Conservation (phyloP, 129 eudicot species). For the Flaveria linearis region DNA sequence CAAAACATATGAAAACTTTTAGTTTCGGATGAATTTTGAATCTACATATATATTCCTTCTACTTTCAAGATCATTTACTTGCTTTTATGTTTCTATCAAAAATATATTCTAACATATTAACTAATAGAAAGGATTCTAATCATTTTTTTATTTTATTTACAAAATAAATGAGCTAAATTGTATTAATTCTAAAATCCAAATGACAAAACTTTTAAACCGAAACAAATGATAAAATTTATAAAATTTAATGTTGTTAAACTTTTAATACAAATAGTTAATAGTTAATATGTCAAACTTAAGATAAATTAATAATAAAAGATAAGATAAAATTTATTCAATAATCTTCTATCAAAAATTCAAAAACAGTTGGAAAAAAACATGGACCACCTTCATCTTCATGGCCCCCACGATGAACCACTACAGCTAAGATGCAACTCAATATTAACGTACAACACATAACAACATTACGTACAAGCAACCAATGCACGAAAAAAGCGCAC, state of each 20-base stretch:
- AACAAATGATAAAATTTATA: no score
- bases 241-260: no score
- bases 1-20: conserved; percentile 4
- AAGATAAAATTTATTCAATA: background rate
- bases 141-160: no score
- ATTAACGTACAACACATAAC: background rate
- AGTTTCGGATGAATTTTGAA: background rate
- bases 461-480: background rate
- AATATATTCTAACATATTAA: no score
- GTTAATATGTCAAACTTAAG: no score
- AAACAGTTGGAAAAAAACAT: conserved; percentile 13
- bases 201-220: no score
- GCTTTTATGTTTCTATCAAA: no score
- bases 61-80: background rate
- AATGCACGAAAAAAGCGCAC: conserved; percentile 27
- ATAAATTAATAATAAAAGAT: no score
- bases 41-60: background rate
- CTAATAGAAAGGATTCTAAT: no score
- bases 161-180: no score
- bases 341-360: background rate
- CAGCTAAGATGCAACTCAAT: conserved; percentile 33
- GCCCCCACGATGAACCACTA: conserved; percentile 8
- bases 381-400: conserved; percentile 28
- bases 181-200: no score
- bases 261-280: no score